Percentiles rank a stretch among this genome's conserved stretches.
Evolutionary conservation across 805 yeast species (phyloP).

Genomic region (Ogataea paraovalis): DNA sequence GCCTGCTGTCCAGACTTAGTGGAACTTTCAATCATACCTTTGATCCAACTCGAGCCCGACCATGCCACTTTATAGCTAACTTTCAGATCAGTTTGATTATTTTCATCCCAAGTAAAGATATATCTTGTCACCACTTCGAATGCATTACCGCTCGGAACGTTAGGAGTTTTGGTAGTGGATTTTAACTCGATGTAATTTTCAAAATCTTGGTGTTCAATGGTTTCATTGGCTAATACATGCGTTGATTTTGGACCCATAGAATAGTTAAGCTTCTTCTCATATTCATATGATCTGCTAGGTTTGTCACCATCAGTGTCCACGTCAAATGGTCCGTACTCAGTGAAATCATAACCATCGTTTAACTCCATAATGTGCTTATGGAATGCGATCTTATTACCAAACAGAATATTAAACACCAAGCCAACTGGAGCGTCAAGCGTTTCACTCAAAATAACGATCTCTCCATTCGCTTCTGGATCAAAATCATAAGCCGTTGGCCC

Average conservation of each 20-base stretch:
- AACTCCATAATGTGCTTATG: conserved; percentile 36
- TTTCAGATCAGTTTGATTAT: conserved; percentile 54
- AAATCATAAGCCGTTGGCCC: conserved; percentile 48
- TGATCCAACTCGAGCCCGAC: conserved; percentile 92
- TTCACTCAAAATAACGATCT: conserved; percentile 47
- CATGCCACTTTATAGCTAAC: conserved; percentile 80
- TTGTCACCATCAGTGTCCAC: conserved; percentile 38
- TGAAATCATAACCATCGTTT: conserved; percentile 45
- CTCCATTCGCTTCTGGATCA: conserved; percentile 44
- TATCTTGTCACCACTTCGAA: conserved; percentile 75
- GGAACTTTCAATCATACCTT: conserved; percentile 81
- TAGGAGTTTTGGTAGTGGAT: conserved; percentile 75
- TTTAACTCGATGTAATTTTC: conserved; percentile 54
- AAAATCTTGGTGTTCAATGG: conserved; percentile 51
- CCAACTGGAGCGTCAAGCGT: conserved; percentile 73
- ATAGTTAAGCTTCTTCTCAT: conserved; percentile 70
- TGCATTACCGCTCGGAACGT: conserved; percentile 88
- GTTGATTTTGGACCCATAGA: conserved; percentile 95
- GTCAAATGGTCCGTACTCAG: conserved; percentile 34
- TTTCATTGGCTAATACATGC: conserved; percentile 55
- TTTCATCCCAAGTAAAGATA: conserved; percentile 68
- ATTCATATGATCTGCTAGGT: conserved; percentile 52
- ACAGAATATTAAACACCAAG: conserved; percentile 61
- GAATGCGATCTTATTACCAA: conserved; percentile 52
- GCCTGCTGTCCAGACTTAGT: conserved; percentile 75